Percentiles rank a stretch among this genome's conserved stretches.
Evolutionary conservation across 441 rosid genomes (phyloP).

Genomic region (Geranium incanum): DNA sequence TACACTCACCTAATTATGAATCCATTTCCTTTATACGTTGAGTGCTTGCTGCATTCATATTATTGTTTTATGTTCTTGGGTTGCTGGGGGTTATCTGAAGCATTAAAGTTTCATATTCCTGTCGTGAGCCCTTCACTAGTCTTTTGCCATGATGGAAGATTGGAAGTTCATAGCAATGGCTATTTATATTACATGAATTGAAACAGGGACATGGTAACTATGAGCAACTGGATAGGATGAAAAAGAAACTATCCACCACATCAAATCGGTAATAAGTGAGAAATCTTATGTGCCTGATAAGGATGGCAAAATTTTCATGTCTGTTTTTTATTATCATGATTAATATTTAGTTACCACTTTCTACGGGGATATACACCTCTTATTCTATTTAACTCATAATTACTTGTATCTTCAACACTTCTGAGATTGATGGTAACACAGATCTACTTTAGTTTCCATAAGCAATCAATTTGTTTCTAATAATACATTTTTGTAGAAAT

Average conservation of each 20-base stretch:
- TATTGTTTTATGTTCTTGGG: conserved; percentile 2
- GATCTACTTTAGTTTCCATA: too few relatives aligned
- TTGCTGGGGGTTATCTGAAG: background rate
- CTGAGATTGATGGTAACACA: too few relatives aligned
- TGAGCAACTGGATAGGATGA: background rate
- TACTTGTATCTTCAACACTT: too few relatives aligned
- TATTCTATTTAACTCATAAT: background rate
- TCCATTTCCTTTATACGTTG: background rate
- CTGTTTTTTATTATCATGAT: background rate
- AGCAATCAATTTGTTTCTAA: background rate
- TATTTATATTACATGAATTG: background rate
- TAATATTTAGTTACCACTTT: background rate
- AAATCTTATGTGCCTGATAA: background rate
- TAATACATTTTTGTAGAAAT: background rate
- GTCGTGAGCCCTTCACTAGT: background rate
- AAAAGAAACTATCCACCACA: background rate
- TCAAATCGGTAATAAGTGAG: background rate
- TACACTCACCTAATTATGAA: background rate
- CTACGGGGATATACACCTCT: background rate
- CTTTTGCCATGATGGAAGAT: background rate
- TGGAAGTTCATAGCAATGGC: background rate
- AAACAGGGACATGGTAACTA: background rate
- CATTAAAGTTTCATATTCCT: background rate
- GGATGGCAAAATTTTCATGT: background rate
- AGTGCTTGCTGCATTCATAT: background rate